Base-by-base conservation (phyloP, 176 grass and related monocot genomes). In the Oropetium thomaeum region DNA sequence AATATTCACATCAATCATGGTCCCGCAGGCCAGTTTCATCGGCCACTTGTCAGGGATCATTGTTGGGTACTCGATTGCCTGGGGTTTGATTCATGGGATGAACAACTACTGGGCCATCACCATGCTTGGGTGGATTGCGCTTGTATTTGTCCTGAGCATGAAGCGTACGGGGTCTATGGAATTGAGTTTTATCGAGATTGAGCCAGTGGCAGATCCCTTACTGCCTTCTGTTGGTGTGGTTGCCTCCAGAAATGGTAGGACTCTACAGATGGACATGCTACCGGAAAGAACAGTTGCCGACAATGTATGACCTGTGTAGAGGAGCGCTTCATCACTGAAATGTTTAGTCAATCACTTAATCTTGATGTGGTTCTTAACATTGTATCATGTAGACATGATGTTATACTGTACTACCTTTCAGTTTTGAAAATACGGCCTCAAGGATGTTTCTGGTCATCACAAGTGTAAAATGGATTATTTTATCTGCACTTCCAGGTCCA, bases 1-100 rank as follows among this genome's bases (percentile, higher is more conserved):
- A 27, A 95, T 99, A 69, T 99, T 99, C 67, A 99, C 96, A 1
- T 96, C 96, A 0, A 99, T 99, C 84, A 96, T 99, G 81, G 92
- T 99, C 9, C 96, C 96, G 0, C 96, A 99, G 78, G 96, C 96
- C 7, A 99, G 96, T 59, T 99, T 99, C 73, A 89, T 99, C 3
- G 96, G 96, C 69, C 96, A 99, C 60, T 72, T 99, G 41, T 95
- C 89, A 0, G 96, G 96, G 65, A 99, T 99, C 51, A 74, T 99
- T 33, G 91, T 99, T 16, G 96, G 96, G 0, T 99, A 99, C 76
- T 85, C 87, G 0, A 88, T 99, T 57, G 92, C 92, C 22, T 99
- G 96, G 96, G 96, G 96, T 38, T 55, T 99, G 58, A 85, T 99
- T 72, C 89, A 95, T 43, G 96, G 96, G 53, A 99, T 99, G 96